phyloP scores from a whole-genome alignment of 2,329 filamentous ascomycete species.

The Pyrenophora teres region DNA sequence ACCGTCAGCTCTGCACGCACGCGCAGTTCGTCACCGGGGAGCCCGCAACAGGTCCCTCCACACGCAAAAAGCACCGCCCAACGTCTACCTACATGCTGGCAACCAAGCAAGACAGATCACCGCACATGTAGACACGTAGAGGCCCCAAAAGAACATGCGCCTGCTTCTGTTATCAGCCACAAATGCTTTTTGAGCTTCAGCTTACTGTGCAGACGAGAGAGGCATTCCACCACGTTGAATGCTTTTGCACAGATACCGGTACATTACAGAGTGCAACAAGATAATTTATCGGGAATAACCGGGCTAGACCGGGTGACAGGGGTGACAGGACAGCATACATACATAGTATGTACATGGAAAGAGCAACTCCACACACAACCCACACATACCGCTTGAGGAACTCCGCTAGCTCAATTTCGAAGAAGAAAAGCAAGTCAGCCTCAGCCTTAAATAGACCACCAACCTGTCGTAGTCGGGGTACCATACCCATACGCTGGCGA shows the following conservation, averaged over 20 bases:
- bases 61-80: slow-evolving; percentile 11
- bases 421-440: background rate
- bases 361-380: background rate
- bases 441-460: background rate
- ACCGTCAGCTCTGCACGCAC: background rate
- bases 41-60: slow-evolving; percentile 18
- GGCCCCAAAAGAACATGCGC: background rate
- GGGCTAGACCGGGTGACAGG: slow-evolving; percentile 1
- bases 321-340: background rate
- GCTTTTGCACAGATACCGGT: background rate
- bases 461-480: background rate
- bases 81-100: slow-evolving; percentile 11
- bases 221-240: too few relatives aligned
- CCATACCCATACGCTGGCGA: background rate
- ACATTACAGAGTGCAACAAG: background rate
- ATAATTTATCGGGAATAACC: background rate
- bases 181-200: background rate
- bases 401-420: slow-evolving; percentile 1
- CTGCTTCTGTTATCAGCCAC: background rate
- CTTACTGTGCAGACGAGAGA: background rate
- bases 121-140: background rate
- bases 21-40: slow-evolving; percentile 3
- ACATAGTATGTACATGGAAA: background rate
- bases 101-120: slow-evolving; percentile 5
- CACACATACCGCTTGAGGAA: background rate